Percentiles rank a stretch among this genome's conserved stretches.
These are phyloP conservation scores for Lasiodiplodia sp. DNA, from an alignment of 2,329 filamentous ascomycete species.

Conservation along the genomic window DNA sequence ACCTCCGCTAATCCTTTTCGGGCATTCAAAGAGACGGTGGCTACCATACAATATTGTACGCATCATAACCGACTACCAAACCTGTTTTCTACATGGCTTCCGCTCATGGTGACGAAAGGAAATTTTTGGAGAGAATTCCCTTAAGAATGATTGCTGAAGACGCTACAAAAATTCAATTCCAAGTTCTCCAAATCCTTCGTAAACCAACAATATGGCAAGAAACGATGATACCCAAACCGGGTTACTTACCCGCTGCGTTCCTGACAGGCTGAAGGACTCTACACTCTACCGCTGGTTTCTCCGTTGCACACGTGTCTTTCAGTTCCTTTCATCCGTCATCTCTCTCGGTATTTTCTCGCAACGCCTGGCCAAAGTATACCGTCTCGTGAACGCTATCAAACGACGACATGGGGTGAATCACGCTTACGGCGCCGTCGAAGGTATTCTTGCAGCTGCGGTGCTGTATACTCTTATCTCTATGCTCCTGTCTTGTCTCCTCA, in stretches of 20 bases:
- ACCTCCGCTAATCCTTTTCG: not conserved
- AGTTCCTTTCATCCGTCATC: slow-evolving; percentile 53
- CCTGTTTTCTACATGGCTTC: not conserved
- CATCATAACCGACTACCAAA: not conserved
- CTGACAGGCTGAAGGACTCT: slow-evolving; percentile 36
- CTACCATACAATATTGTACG: not conserved
- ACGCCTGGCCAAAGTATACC: slow-evolving; percentile 51
- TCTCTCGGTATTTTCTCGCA: slow-evolving; percentile 55
- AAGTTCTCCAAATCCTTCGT: not conserved
- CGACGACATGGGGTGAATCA: slow-evolving; percentile 38
- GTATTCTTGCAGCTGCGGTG: slow-evolving; percentile 55
- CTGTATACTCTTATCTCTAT: slow-evolving; percentile 52
- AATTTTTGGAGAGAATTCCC: not conserved
- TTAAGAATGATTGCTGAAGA: not conserved
- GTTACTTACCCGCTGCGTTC: slow-evolving; percentile 42
- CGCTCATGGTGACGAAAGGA: not conserved
- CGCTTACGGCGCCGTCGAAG: slow-evolving; percentile 52
- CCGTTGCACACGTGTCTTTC: slow-evolving; percentile 50
- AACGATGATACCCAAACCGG: slow-evolving; percentile 33
- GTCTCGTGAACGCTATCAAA: slow-evolving; percentile 45
- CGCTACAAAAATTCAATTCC: not conserved
- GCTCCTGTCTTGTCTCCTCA: slow-evolving; percentile 45
- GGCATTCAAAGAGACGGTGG: not conserved
- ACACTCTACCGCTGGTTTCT: slow-evolving; percentile 42
- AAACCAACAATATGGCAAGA: not conserved